phyloP scores from a whole-genome alignment of 345 rosid species.

The Raphanus raphanistrum region DNA sequence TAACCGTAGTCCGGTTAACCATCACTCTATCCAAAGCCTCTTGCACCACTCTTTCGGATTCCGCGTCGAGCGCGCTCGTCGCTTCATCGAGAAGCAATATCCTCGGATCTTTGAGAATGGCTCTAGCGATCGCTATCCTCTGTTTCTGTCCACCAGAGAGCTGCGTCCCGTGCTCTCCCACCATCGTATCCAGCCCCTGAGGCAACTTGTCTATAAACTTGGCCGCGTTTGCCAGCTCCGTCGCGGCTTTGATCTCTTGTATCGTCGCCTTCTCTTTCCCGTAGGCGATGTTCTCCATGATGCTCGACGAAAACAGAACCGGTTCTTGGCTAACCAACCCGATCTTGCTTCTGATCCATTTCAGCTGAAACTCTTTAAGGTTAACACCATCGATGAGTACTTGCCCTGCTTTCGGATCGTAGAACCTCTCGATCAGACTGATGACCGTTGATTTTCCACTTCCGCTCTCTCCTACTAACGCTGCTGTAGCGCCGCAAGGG shows the following conservation, averaged over 20 bases:
- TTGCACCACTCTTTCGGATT: conserved; percentile 82
- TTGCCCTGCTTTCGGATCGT: conserved; percentile 71
- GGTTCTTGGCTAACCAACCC: conserved; percentile 92
- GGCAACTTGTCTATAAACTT: conserved; percentile 78
- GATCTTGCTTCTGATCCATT: conserved; percentile 72
- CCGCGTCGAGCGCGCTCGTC: conserved; percentile 88
- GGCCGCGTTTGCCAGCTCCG: conserved; percentile 75
- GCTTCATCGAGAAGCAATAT: conserved; percentile 85
- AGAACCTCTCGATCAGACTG: conserved; percentile 77
- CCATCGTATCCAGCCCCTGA: conserved; percentile 85
- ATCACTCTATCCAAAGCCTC: conserved; percentile 82
- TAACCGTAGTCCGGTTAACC: conserved; percentile 71
- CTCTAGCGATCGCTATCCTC: conserved; percentile 88
- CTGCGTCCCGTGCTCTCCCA: conserved; percentile 91
- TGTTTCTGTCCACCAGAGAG: conserved; percentile 97
- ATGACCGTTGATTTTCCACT: conserved; percentile 87
- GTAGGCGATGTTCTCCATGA: conserved; percentile 69
- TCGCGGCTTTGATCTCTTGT: conserved; percentile 65
- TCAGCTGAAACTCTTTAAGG: conserved; percentile 67
- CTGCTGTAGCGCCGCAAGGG: conserved; percentile 63
- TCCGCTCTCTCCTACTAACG: conserved; percentile 87
- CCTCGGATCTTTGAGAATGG: conserved; percentile 74
- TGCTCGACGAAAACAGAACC: conserved; percentile 63
- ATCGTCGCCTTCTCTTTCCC: conserved; percentile 78
- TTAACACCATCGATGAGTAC: conserved; percentile 67